phyloP scores from a whole-genome alignment of 805 yeast genomes.

The Zygosaccharomyces pseudorouxii region DNA sequence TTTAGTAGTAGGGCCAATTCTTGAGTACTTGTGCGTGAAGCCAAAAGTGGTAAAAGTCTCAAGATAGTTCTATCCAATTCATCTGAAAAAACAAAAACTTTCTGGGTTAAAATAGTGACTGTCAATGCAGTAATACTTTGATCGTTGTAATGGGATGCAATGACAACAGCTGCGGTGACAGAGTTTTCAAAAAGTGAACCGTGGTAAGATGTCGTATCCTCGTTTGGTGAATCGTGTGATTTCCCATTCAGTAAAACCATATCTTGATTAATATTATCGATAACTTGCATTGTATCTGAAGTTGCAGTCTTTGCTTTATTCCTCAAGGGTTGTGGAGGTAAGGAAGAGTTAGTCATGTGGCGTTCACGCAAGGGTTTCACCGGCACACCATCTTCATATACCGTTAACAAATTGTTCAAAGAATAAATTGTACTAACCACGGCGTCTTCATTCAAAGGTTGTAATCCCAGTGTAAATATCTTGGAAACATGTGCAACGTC shows the following conservation, averaged over 20 bases:
- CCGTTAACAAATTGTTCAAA: conserved; percentile 65
- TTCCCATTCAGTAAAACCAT: conserved; percentile 8
- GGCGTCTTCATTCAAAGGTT: conserved; percentile 70
- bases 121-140: conserved; percentile 71
- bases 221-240: conserved; percentile 13
- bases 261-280: conserved; percentile 9
- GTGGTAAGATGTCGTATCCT: conserved; percentile 16
- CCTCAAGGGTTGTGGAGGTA: conserved; percentile 5
- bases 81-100: conserved; percentile 47
- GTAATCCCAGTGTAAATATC: conserved; percentile 61
- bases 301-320: conserved; percentile 14
- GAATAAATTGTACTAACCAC: conserved; percentile 82
- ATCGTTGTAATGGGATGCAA: conserved; percentile 63
- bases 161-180: conserved; percentile 59
- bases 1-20: conserved; percentile 64
- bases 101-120: conserved; percentile 77
- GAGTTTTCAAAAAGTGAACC: conserved; percentile 54
- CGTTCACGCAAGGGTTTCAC: conserved; percentile 35
- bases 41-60: conserved; percentile 58
- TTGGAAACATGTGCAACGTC: conserved; percentile 51
- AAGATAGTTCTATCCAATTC: conserved; percentile 53
- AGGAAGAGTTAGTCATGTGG: conserved; percentile 28
- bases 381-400: conserved; percentile 43
- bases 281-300: conserved; percentile 19
- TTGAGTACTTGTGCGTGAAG: conserved; percentile 55